Evolutionary conservation across 306 rosid species (phyloP).

Genomic region (Cicer cuneatum): DNA sequence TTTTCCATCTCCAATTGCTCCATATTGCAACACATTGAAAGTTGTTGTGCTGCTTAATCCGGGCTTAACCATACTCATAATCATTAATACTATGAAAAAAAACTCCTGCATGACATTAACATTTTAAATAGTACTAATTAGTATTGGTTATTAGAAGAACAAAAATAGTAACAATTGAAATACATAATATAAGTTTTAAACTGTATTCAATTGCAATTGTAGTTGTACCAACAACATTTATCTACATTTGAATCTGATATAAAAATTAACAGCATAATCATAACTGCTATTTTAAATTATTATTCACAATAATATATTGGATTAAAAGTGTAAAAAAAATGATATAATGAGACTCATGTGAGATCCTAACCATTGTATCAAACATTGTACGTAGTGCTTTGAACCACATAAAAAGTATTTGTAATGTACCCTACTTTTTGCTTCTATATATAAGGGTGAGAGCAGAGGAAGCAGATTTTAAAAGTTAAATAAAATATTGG

Average conservation of each 20-base stretch:
- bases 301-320: too few relatives aligned
- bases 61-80: slow-evolving; percentile 39
- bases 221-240: too few relatives aligned
- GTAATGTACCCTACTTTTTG: neutral
- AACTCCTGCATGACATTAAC: slow-evolving; percentile 41
- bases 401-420: neutral
- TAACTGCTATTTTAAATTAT: too few relatives aligned
- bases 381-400: slow-evolving; percentile 17
- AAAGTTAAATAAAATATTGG: slow-evolving; percentile 32
- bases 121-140: neutral
- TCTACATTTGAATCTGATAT: too few relatives aligned
- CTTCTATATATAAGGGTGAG: slow-evolving; percentile 45
- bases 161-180: too few relatives aligned
- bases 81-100: slow-evolving; percentile 30
- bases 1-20: slow-evolving; percentile 60
- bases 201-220: too few relatives aligned
- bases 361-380: slow-evolving; percentile 42
- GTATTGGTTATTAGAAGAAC: too few relatives aligned
- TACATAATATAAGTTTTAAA: too few relatives aligned
- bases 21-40: slow-evolving; percentile 57
- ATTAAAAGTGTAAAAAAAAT: neutral
- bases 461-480: slow-evolving; percentile 34
- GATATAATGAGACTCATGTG: neutral
- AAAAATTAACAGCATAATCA: too few relatives aligned
- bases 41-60: slow-evolving; percentile 50